These are phyloP conservation scores for Claviceps quebecensis DNA, from an alignment of 2,329 filamentous ascomycete genomes.

Conservation along the genomic window DNA sequence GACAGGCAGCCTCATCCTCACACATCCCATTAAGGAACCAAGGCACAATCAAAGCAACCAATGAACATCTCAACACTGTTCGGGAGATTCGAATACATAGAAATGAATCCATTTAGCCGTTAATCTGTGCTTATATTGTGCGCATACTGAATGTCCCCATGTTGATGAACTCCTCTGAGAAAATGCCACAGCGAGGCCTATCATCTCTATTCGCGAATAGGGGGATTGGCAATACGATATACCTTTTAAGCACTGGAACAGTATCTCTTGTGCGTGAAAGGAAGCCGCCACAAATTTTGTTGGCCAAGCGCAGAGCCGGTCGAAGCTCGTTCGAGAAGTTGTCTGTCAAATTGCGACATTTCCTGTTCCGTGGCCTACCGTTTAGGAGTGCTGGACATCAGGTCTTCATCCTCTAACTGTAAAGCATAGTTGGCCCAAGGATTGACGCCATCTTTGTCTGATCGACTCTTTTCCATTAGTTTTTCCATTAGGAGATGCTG, in stretches of 20 bases:
- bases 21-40: too few species aligned
- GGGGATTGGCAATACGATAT: neutral
- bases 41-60: neutral
- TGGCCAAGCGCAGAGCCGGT: too few species aligned
- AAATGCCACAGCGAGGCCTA: neutral
- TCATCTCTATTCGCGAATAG: neutral
- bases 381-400: slow-evolving; percentile 35
- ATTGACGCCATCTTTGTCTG: slow-evolving; percentile 28
- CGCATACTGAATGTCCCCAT: too few species aligned
- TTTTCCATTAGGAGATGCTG: slow-evolving; percentile 32
- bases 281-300: too few species aligned
- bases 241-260: neutral
- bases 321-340: too few species aligned
- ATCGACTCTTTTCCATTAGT: slow-evolving; percentile 32
- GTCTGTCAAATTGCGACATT: too few species aligned
- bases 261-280: neutral
- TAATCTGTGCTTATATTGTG: neutral
- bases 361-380: neutral
- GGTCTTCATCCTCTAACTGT: slow-evolving; percentile 44
- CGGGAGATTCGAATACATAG: neutral
- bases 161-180: neutral
- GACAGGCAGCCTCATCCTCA: too few species aligned
- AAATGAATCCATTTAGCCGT: neutral
- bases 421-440: slow-evolving; percentile 28
- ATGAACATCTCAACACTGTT: neutral